These are phyloP conservation scores for Trypanosoma rangeli DNA, from an alignment of 208 protist genomes.

Conservation along the genomic window DNA sequence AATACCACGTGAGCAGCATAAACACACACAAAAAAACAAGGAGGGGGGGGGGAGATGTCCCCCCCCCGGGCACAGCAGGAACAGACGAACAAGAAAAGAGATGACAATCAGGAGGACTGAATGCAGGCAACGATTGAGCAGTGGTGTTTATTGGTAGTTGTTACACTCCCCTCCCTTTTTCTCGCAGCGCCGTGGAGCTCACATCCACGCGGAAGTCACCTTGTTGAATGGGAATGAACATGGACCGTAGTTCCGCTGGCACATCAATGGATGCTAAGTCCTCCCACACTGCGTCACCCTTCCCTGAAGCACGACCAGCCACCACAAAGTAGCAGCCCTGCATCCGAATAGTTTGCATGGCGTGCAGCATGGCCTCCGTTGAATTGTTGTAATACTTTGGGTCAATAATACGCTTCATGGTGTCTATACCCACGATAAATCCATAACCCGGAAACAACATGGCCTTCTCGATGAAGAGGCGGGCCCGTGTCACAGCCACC, in stretches of 20 bases:
- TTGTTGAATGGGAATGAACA: slow-evolving; percentile 54
- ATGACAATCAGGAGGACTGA: neutral
- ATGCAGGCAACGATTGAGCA: slow-evolving; percentile 15
- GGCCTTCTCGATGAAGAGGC: slow-evolving; percentile 69
- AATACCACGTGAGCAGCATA: no score
- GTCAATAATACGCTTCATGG: slow-evolving; percentile 62
- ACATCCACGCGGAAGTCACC: slow-evolving; percentile 67
- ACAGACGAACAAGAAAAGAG: no score
- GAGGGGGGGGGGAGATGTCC: no score
- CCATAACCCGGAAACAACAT: slow-evolving; percentile 59
- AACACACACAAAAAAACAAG: no score
- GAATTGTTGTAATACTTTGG: slow-evolving; percentile 58
- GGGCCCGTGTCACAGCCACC: slow-evolving; percentile 56
- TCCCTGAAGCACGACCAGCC: slow-evolving; percentile 30
- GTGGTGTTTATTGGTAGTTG: neutral
- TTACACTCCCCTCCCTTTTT: neutral
- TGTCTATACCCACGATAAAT: slow-evolving; percentile 79
- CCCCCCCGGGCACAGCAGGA: no score
- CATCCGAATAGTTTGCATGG: slow-evolving; percentile 17
- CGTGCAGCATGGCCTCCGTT: slow-evolving; percentile 20
- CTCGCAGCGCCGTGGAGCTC: slow-evolving; percentile 69
- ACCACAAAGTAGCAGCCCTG: slow-evolving; percentile 37
- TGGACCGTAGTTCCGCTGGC: slow-evolving; percentile 34
- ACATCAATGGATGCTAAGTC: slow-evolving; percentile 39
- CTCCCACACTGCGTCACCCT: slow-evolving; percentile 32